Evolutionary conservation across 345 rosid species (phyloP).

Genomic region (Salix koriyanagi): DNA sequence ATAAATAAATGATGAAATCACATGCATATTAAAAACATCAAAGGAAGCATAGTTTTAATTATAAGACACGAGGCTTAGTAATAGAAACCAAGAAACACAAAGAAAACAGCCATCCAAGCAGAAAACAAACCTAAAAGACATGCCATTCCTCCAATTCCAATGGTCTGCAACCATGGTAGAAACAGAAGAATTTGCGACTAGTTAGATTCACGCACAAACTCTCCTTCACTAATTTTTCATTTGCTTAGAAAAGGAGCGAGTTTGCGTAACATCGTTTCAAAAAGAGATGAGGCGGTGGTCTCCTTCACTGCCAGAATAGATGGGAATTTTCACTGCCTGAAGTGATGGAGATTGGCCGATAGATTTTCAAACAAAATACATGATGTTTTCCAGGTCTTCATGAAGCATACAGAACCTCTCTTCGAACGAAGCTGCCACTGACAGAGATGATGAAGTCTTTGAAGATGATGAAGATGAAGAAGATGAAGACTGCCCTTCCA

Average conservation of each 20-base stretch:
- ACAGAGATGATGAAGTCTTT: constrained; percentile 30
- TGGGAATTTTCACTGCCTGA: background rate
- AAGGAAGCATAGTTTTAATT: background rate
- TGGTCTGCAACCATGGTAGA: background rate
- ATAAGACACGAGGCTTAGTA: background rate
- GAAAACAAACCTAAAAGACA: background rate
- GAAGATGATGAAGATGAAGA: constrained; percentile 45
- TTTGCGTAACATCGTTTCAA: constrained; percentile 33
- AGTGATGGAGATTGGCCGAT: background rate
- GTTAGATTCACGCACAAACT: constrained; percentile 79
- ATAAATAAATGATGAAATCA: background rate
- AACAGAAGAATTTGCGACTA: constrained; percentile 14
- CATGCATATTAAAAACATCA: background rate
- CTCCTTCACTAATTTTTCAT: constrained; percentile 27
- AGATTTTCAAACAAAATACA: constrained; percentile 63
- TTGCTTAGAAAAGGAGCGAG: constrained; percentile 31
- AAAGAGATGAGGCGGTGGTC: background rate
- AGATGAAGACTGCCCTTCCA: constrained; percentile 39
- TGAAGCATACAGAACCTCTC: constrained; percentile 54
- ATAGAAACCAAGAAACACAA: background rate
- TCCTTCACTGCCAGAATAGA: constrained; percentile 1
- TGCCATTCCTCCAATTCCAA: background rate
- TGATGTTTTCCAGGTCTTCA: constrained; percentile 49
- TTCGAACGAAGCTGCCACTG: constrained; percentile 37
- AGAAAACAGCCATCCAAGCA: background rate